Evolutionary conservation across 208 protist species (phyloP).

Genomic region (Trypanosoma mega): DNA sequence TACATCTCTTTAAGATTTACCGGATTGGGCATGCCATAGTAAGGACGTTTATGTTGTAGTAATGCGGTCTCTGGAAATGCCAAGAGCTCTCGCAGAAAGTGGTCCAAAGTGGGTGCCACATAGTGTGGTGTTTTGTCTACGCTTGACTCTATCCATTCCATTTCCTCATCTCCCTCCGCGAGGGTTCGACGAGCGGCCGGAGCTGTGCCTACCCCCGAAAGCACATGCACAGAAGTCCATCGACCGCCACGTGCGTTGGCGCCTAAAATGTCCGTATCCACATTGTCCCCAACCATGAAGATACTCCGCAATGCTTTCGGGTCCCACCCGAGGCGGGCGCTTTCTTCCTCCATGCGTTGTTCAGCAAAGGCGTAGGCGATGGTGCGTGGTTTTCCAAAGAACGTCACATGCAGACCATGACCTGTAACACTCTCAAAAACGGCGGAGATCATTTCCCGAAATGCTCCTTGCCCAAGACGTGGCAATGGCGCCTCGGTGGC

Average conservation of each 20-base stretch:
- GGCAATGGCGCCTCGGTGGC: conserved; percentile 70
- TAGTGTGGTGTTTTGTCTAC: conserved; percentile 74
- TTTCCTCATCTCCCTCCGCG: conserved; percentile 51
- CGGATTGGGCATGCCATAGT: conserved; percentile 75
- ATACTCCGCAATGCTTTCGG: conserved; percentile 50
- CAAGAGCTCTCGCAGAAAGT: conserved; percentile 84
- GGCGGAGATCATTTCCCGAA: conserved; percentile 82
- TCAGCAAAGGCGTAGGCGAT: conserved; percentile 83
- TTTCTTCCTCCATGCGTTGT: conserved; percentile 38
- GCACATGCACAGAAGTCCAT: conserved; percentile 82
- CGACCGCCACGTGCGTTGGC: conserved; percentile 73
- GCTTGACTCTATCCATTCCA: conserved; percentile 66
- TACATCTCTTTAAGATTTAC: conserved; percentile 70
- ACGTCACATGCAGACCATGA: conserved; percentile 54
- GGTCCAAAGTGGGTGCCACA: conserved; percentile 81
- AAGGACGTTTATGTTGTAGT: conserved; percentile 60
- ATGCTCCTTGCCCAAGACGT: conserved; percentile 72
- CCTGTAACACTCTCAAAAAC: conserved; percentile 80
- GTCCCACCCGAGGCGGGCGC: conserved; percentile 57
- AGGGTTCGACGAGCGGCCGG: conserved; percentile 62
- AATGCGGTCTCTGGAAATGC: conserved; percentile 70
- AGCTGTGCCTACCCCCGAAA: conserved; percentile 63
- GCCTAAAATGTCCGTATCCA: conserved; percentile 81
- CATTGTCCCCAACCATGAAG: conserved; percentile 89
- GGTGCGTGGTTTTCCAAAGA: conserved; percentile 84